Conservation (phyloP, 1,139 yeast genomes). For the Candida sanyaensis region DNA sequence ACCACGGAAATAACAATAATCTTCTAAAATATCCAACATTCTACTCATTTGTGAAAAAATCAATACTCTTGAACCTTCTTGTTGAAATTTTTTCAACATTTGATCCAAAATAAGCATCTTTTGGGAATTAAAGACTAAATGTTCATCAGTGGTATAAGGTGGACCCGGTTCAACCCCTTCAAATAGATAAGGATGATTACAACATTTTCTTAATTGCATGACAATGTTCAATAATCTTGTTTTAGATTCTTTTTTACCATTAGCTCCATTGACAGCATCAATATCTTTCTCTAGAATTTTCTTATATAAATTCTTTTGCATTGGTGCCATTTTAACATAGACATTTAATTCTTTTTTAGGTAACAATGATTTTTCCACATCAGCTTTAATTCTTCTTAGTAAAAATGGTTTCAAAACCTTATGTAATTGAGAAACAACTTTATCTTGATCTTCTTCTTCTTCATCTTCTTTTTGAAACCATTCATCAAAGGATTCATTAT, state of each 20-base stretch:
- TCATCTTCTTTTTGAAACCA: slow-evolving; percentile 54
- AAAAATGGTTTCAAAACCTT: slow-evolving; percentile 80
- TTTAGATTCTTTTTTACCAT: slow-evolving; percentile 72
- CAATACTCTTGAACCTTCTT: slow-evolving; percentile 73
- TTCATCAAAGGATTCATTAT: slow-evolving; percentile 69
- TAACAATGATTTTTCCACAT: slow-evolving; percentile 73
- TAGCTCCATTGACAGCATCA: slow-evolving; percentile 82
- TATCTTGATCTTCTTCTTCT: slow-evolving; percentile 31
- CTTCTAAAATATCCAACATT: slow-evolving; percentile 76
- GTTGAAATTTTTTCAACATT: slow-evolving; percentile 58
- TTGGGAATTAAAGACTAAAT: slow-evolving; percentile 69
- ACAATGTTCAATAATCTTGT: slow-evolving; percentile 75
- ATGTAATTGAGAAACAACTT: slow-evolving; percentile 83
- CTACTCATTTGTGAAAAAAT: slow-evolving; percentile 84
- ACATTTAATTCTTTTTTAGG: slow-evolving; percentile 76
- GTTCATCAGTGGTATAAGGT: slow-evolving; percentile 82
- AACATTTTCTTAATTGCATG: slow-evolving; percentile 82
- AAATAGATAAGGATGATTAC: slow-evolving; percentile 80
- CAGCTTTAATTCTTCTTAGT: slow-evolving; percentile 73
- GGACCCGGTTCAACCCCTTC: slow-evolving; percentile 92
- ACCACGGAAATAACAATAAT: slow-evolving; percentile 69
- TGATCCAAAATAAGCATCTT: slow-evolving; percentile 74
- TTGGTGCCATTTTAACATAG: slow-evolving; percentile 71
- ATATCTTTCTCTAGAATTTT: slow-evolving; percentile 75
- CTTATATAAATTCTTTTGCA: slow-evolving; percentile 79